A percentile compares a stretch with the other conserved stretches of the same genome.
Conservation (phyloP, 2,329 filamentous ascomycete species). For the Magnaporthiopsis poae region DNA sequence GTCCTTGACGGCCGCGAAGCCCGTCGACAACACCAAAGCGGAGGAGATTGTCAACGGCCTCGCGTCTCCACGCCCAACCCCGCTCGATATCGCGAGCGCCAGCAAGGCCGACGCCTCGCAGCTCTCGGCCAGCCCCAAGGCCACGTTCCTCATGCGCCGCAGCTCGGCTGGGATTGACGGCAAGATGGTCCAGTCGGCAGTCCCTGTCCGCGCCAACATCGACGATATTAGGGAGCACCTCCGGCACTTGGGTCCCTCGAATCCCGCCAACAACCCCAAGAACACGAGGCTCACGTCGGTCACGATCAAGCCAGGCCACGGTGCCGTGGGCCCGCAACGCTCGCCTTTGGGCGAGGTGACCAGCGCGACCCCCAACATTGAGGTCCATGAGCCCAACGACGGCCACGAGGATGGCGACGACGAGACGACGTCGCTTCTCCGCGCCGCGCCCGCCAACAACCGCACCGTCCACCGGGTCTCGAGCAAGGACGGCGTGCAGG, state of each 20-base stretch:
- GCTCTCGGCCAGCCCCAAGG: conserved; percentile 38
- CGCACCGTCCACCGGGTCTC: conserved; percentile 23
- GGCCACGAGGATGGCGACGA: conserved; percentile 20
- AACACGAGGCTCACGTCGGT: conserved; percentile 53
- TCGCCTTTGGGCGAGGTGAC: conserved; percentile 12
- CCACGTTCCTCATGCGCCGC: conserved; percentile 51
- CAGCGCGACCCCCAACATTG: conserved; percentile 4
- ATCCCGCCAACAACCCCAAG: conserved; percentile 55
- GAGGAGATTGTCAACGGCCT: conserved; percentile 21
- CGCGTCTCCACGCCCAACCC: conserved; percentile 25
- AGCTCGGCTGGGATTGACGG: conserved; percentile 47
- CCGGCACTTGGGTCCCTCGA: conserved; percentile 57
- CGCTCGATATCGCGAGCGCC: conserved; percentile 9
- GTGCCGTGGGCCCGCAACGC: neutral
- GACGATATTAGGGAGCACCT: conserved; percentile 55
- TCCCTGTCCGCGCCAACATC: conserved; percentile 50
- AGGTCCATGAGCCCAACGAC: conserved; percentile 7
- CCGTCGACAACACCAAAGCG: conserved; percentile 17
- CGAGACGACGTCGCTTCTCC: conserved; percentile 33
- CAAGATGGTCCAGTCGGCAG: conserved; percentile 32
- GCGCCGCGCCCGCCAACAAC: conserved; percentile 31
- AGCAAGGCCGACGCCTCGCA: conserved; percentile 26
- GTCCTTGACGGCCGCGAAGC: conserved; percentile 19
- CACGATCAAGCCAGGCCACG: conserved; percentile 49
- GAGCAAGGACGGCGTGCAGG: conserved; percentile 57